Evolutionary conservation across 2,329 filamentous ascomycete species (phyloP).

Genomic region (Chaetoscypha palmicola): DNA sequence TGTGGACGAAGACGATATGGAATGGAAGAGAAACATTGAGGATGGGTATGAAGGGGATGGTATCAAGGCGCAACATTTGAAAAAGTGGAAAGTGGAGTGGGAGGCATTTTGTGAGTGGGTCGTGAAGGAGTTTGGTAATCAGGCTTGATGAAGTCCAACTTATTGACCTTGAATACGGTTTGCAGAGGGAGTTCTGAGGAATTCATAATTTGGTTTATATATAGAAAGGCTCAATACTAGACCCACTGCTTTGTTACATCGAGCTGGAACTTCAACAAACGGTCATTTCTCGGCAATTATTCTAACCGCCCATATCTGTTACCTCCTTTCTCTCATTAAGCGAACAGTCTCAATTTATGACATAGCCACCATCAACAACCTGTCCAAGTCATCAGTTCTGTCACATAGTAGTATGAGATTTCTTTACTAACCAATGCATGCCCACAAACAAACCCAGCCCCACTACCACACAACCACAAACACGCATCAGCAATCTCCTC

Average conservation of each 20-base stretch:
- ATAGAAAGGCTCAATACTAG: too few relatives aligned
- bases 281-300: too few relatives aligned
- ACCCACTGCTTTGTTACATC: background rate
- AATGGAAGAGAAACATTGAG: constrained; percentile 65
- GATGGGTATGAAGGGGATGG: constrained; percentile 64
- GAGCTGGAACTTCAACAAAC: background rate
- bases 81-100: constrained; percentile 72
- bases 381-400: too few relatives aligned
- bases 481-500: constrained; percentile 42
- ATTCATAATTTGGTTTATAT: too few relatives aligned
- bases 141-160: too few relatives aligned
- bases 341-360: constrained; percentile 32
- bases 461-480: constrained; percentile 38
- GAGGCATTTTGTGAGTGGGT: constrained; percentile 86
- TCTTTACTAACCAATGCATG: constrained; percentile 34
- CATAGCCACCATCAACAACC: constrained; percentile 39
- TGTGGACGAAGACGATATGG: constrained; percentile 65
- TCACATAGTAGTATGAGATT: too few relatives aligned
- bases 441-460: constrained; percentile 41
- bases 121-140: constrained; percentile 56
- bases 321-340: too few relatives aligned
- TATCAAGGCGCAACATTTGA: constrained; percentile 61
- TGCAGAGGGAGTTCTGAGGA: too few relatives aligned
- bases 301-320: too few relatives aligned
- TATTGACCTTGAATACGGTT: too few relatives aligned